Evolutionary conservation across 257 asterid species (phyloP), one percentile per base, ranked within the genome.

Genomic region (Salvia splendens): DNA sequence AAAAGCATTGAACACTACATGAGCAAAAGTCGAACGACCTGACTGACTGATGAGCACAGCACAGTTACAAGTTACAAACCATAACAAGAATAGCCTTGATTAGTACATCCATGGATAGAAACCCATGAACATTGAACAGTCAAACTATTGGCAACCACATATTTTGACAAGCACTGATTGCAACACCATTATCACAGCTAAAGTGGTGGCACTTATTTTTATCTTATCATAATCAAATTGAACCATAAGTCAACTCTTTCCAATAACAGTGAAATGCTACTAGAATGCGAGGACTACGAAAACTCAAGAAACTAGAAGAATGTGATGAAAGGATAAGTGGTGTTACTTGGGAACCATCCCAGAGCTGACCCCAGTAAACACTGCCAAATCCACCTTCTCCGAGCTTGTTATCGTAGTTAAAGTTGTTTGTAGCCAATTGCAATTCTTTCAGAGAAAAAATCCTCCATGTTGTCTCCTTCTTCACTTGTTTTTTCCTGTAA

Each of bases 341-440:
- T 56, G 78, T 76, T 76, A 93, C 99, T 79, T 93, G 97, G 75
- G 99, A 93, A 47, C 96, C 99, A 81, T 93, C 99, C 97, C 97
- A 93, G 20, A 87, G 88, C 75, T 93, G 99, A 68, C 99, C 99
- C 99, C 99, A 93, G 71, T 93, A 93, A 72, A 93, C 97, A 80
- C 99, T 88, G 46, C 99, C 99, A 58, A 93, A 90, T 76, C 95
- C 96, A 79, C 99, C 97, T 88, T 93, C 99, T 61, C 97, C 99
- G 20, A 93, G 97, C 91, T 93, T 93, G 92, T 90, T 93, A 70
- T 93, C 99, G 24, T 93, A 93, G 84, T 93, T 93, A 70, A 93
- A 93, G 73, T 86, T 90, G 75, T 93, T 93, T 1, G 99, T 93
- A 65, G 99, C 97, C 65, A 92, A 77, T 40, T 90, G 99, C 83